A percentile compares a stretch with the other conserved stretches of the same genome.
Conservation (phyloP, 345 rosid genomes). For the Camelina laxa region DNA sequence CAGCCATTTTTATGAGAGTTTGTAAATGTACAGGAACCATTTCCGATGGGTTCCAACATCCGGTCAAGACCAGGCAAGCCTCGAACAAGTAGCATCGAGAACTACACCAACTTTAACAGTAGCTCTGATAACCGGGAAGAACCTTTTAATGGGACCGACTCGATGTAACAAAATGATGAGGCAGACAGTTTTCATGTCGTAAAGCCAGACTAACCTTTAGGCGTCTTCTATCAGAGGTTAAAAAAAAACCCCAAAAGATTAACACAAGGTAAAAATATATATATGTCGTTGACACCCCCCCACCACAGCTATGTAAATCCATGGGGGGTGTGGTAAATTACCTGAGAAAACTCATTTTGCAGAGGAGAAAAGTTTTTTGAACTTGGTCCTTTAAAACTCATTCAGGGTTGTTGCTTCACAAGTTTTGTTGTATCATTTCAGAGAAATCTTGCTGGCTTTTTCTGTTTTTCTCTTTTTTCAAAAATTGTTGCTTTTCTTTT, state of each 20-base stretch:
- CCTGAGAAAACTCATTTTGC: constrained; percentile 33
- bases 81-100: constrained; percentile 60
- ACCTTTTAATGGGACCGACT: constrained; percentile 35
- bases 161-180: constrained; percentile 31
- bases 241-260: constrained; percentile 30
- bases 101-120: constrained; percentile 50
- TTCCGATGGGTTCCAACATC: constrained; percentile 75
- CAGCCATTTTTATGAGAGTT: background rate
- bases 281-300: constrained; percentile 27
- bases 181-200: constrained; percentile 33
- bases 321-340: constrained; percentile 12
- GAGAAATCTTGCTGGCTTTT: constrained; percentile 36
- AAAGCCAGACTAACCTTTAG: constrained; percentile 43
- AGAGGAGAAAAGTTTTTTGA: constrained; percentile 30
- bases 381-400: constrained; percentile 25
- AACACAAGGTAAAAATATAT: constrained; percentile 35
- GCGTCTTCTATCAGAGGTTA: constrained; percentile 32
- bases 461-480: background rate
- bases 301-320: constrained; percentile 40
- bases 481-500: constrained; percentile 9
- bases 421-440: constrained; percentile 43
- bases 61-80: constrained; percentile 74
- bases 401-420: constrained; percentile 32
- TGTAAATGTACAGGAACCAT: constrained; percentile 64
- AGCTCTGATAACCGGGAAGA: constrained; percentile 63